Conservation (phyloP, 75 land plant species). For the Isoetes taiwanensis region DNA sequence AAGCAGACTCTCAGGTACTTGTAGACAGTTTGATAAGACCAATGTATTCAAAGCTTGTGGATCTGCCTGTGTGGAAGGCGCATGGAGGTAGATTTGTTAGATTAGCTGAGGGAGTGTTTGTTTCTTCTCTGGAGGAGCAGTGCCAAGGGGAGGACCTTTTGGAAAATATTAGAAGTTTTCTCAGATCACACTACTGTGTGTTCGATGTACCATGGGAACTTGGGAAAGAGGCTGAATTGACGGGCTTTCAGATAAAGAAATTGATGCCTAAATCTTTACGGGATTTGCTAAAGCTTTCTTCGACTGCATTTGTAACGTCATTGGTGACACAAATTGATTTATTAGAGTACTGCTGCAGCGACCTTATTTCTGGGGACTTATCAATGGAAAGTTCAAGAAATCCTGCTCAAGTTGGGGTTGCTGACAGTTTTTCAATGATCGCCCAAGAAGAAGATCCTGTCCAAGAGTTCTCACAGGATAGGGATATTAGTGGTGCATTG, state of each 20-base stretch:
- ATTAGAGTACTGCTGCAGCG: slow-evolving; percentile 77
- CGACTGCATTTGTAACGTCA: slow-evolving; percentile 45
- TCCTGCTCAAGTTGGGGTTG: too few relatives aligned
- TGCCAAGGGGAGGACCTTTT: slow-evolving; percentile 38
- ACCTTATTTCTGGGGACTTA: slow-evolving; percentile 24
- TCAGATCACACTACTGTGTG: slow-evolving; percentile 86
- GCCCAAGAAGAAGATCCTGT: background rate
- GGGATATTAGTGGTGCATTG: background rate
- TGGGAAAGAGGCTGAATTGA: slow-evolving; percentile 65
- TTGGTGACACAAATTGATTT: slow-evolving; percentile 77
- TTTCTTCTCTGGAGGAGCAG: slow-evolving; percentile 48
- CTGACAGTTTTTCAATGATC: too few relatives aligned
- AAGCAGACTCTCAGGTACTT: slow-evolving; percentile 51
- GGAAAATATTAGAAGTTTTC: slow-evolving; percentile 67
- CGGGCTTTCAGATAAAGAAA: slow-evolving; percentile 53
- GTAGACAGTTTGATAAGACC: slow-evolving; percentile 68
- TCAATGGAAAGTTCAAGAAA: background rate
- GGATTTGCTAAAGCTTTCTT: slow-evolving; percentile 44
- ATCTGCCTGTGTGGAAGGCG: slow-evolving; percentile 88
- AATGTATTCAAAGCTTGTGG: slow-evolving; percentile 63
- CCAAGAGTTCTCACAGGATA: background rate
- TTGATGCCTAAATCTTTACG: slow-evolving; percentile 87
- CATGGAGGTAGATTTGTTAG: slow-evolving; percentile 76
- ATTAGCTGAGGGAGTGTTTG: slow-evolving; percentile 88
- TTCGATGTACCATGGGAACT: slow-evolving; percentile 90